Base-by-base conservation (phyloP, 1,284 basidiomycete genomes). In the Boletellus deceptivus region DNA sequence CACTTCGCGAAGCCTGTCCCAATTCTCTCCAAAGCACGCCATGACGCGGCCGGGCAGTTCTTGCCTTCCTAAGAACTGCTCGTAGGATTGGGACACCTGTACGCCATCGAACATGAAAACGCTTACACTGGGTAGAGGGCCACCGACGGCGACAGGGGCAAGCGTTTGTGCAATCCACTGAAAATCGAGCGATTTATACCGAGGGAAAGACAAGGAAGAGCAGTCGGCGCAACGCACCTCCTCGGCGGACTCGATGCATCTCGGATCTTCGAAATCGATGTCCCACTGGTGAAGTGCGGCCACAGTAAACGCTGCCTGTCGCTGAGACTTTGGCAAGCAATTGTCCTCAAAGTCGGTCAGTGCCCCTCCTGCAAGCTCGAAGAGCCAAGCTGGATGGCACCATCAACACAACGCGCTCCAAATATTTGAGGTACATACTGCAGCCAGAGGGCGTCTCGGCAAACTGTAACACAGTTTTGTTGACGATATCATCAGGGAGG, bases 281-380 rank as follows among this genome's bases (percentile, higher is more conserved):
- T 88, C 86, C 93, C 93, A 96, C 67, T 96, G 93, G 69, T 95
- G 93, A 41, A 96, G 73, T 17, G 93, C 92, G 2, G 90, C 89
- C 41, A 94, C 83, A 3, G 89, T 93, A 72, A 93, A 96, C 6
- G 80, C 70, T 1, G 89, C 87, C 46, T 68, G 50, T 24, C 93
- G 83, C 60, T 91, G 87, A 14, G 78, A 75, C 59, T 83, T 82
- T 4, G 91, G 89, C 29, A 93, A 72, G 60, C 89, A 92, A 4
- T 70, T 82, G 54, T 88, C 80, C 50, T 86, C 83, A 48, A 79
- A 82, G 61, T 94, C 90, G 1, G 70, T 70, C 34, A 93, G 78
- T 0, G 89, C 91, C 11, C 91, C 91, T 2, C 90, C 92, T 4
- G 89, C 86, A 37, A 93, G 78, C 67, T 96, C 93, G 67, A 91